These are phyloP conservation scores for Monosporascus sp. DNA, from an alignment of 2,329 filamentous ascomycete species.

Conservation along the genomic window DNA sequence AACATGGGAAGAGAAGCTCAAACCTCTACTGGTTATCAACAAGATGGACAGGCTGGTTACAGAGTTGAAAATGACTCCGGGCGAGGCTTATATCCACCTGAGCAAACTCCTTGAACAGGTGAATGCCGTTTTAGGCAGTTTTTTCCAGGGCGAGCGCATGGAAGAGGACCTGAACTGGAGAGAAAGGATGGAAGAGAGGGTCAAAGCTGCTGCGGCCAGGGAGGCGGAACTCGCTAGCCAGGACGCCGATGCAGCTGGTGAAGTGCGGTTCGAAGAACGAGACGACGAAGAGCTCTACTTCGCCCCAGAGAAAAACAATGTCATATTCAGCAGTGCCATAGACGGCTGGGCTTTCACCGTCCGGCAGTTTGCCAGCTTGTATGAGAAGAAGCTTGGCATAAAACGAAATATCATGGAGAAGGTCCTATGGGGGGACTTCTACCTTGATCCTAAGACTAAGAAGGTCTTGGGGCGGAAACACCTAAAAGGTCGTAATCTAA, in stretches of 20 bases:
- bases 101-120: slow-evolving; percentile 90
- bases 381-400: slow-evolving; percentile 95
- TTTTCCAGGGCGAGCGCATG: slow-evolving; percentile 97
- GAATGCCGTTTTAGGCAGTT: slow-evolving; percentile 94
- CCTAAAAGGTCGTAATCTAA: slow-evolving; percentile 83
- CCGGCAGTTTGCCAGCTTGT: slow-evolving; percentile 85
- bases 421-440: slow-evolving; percentile 94
- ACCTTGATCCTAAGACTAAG: slow-evolving; percentile 94
- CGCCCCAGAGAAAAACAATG: slow-evolving; percentile 95
- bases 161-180: slow-evolving; percentile 96
- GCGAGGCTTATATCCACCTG: slow-evolving; percentile 84
- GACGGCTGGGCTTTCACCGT: slow-evolving; percentile 99
- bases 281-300: slow-evolving; percentile 98
- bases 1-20: slow-evolving; percentile 92
- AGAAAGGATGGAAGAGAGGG: slow-evolving; percentile 82
- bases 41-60: slow-evolving; percentile 96
- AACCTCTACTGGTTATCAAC: slow-evolving; percentile 92
- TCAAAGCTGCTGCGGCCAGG: slow-evolving; percentile 65
- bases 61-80: slow-evolving; percentile 88
- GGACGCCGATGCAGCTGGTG: slow-evolving; percentile 47
- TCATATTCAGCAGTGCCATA: slow-evolving; percentile 96
- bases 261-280: slow-evolving; percentile 75
- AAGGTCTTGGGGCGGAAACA: slow-evolving; percentile 88
- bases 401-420: slow-evolving; percentile 85
- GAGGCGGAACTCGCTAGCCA: slow-evolving; percentile 45